A percentile compares a stretch with the other conserved stretches of the same genome.
phyloP scores from a whole-genome alignment of 257 asterid species.

The Przewalskia tangutica region DNA sequence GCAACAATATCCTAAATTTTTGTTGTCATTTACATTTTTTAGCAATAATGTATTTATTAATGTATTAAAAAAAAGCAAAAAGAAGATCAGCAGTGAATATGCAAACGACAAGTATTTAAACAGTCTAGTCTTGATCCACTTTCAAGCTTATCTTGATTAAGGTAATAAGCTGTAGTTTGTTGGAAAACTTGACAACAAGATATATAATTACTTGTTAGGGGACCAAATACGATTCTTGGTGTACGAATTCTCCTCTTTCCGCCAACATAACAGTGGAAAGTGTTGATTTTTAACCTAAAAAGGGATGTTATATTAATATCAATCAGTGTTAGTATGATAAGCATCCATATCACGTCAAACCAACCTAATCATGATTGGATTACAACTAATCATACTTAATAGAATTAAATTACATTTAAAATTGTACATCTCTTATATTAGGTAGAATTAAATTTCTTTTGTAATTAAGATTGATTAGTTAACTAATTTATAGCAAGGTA shows the following conservation, averaged over 20 bases:
- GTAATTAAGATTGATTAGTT: no score
- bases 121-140: background rate
- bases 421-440: no score
- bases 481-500: no score
- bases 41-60: no score
- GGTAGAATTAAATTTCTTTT: no score
- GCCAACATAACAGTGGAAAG: constrained; percentile 11
- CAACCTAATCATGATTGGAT: constrained; percentile 10
- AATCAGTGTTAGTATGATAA: background rate
- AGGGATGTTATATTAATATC: background rate
- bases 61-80: no score
- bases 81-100: background rate
- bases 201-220: constrained; percentile 5
- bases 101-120: background rate
- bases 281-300: background rate
- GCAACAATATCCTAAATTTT: no score
- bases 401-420: no score
- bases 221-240: constrained; percentile 4
- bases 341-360: constrained; percentile 7
- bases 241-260: background rate
- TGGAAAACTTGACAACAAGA: background rate
- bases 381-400: constrained; percentile 6
- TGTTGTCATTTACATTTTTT: no score
- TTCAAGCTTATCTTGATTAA: background rate
- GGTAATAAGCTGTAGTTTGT: background rate